Base-by-base conservation (phyloP, 306 rosid species). In the Dryas drummondii region DNA sequence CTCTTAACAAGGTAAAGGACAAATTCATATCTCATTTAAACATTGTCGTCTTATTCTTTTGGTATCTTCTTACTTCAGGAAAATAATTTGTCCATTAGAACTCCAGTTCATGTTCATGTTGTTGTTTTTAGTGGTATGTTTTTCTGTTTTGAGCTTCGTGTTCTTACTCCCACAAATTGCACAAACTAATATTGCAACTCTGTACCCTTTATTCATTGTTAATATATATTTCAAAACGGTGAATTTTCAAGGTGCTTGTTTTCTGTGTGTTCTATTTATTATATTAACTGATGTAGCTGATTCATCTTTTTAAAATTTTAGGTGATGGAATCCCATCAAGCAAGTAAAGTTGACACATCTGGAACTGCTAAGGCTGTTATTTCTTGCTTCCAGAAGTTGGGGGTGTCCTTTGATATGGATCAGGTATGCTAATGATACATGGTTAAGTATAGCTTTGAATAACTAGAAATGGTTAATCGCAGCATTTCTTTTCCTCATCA, bases 331-430 rank as follows among this genome's bases (percentile, higher is more conserved):
- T 94, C 98, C 66, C 97, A 91, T 84, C 99, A 91, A 85, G 81
- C 97, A 77, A 87, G 90, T 87, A 94, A 94, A 83, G 89, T 75
- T 79, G 99, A 92, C 76, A 81, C 91, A 70, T 94, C 99, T 79
- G 97, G 99, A 83, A 94, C 97, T 70, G 97, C 97, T 12, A 94
- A 90, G 84, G 93, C 97, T 73, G 98, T 94, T 44, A 82, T 94
- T 78, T 90, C 97, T 59, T 90, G 89, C 93, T 94, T 94, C 88
- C 70, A 89, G 73, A 90, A 90, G 74, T 78, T 92, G 45, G 99
- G 99, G 47, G 92, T 83, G 65, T 71, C 90, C 62, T 92, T 84
- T 68, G 88, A 92, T 73, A 68, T 82, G 91, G 92, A 94, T 71
- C 83, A 90, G 96, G 99, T 83, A 54, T 61, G 88, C 73, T 71